A percentile compares a stretch with the other conserved stretches of the same genome.
Evolutionary conservation across 495 filamentous ascomycete species (phyloP).

Genomic region (Neurospora hispaniola): DNA sequence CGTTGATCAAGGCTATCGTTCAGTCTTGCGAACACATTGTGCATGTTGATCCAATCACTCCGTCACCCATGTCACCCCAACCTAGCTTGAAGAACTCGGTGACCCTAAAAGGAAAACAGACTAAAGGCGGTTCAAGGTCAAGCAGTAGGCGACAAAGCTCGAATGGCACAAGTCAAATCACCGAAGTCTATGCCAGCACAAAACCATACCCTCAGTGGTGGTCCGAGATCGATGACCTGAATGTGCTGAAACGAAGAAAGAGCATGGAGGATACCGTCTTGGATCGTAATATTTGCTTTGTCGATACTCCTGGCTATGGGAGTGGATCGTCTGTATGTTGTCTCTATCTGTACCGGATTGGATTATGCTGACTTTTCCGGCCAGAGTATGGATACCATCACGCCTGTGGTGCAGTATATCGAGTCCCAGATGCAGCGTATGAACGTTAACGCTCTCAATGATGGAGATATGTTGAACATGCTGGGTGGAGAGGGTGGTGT

Average conservation of each 20-base stretch:
- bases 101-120: background rate
- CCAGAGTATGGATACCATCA: constrained; percentile 53
- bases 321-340: constrained; percentile 45
- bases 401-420: constrained; percentile 63
- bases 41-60: constrained; percentile 72
- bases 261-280: constrained; percentile 72
- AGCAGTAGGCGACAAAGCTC: constrained; percentile 1
- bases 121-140: background rate
- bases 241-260: constrained; percentile 60
- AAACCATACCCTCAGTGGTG: constrained; percentile 90
- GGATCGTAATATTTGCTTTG: constrained; percentile 90
- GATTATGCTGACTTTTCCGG: constrained; percentile 1
- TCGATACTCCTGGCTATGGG: constrained; percentile 77
- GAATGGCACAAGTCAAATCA: constrained; percentile 41
- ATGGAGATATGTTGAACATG: constrained; percentile 67
- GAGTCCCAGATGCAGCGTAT: constrained; percentile 61
- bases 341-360: background rate
- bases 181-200: constrained; percentile 87
- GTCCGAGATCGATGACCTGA: constrained; percentile 76
- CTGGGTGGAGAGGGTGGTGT: constrained; percentile 78
- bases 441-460: constrained; percentile 47
- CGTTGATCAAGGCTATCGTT: constrained; percentile 84
- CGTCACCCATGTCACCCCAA: constrained; percentile 23
- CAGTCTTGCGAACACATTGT: constrained; percentile 95
- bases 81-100: constrained; percentile 12